Percentiles rank a stretch among this genome's conserved stretches.
Evolutionary conservation across 2,329 filamentous ascomycete species (phyloP).

Genomic region (Diaporthe velutina): DNA sequence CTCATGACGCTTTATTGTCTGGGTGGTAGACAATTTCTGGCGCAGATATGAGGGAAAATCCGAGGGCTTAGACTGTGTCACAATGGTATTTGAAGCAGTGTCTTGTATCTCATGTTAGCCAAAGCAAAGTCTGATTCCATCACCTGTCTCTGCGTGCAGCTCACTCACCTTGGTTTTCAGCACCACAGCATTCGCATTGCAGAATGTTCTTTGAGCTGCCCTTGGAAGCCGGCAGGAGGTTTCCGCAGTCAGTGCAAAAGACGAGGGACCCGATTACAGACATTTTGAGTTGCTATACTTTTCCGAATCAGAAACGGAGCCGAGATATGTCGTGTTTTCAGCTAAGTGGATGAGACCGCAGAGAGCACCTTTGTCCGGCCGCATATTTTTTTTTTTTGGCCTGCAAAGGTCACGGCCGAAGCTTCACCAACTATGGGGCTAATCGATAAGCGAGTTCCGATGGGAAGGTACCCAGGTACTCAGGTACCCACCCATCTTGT

Average conservation of each 20-base stretch:
- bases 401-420: constrained; percentile 24
- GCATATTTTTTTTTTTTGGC: constrained; percentile 33
- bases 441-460: constrained; percentile 28
- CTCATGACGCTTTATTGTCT: constrained; percentile 83
- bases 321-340: neutral
- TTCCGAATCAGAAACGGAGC: neutral
- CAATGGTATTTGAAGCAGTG: constrained; percentile 79
- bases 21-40: constrained; percentile 88
- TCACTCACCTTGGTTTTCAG: constrained; percentile 81
- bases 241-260: constrained; percentile 94
- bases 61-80: constrained; percentile 87
- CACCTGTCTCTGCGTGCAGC: neutral
- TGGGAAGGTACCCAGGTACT: neutral
- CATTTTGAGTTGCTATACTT: constrained; percentile 65
- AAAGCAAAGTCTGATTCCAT: neutral
- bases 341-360: constrained; percentile 8
- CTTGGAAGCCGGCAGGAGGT: constrained; percentile 84
- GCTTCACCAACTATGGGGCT: constrained; percentile 32
- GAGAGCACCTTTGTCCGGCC: neutral
- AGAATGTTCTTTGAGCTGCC: constrained; percentile 82
- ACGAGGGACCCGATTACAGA: constrained; percentile 90
- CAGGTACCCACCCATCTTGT: constrained; percentile 19
- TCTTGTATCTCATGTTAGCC: constrained; percentile 60
- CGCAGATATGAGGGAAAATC: constrained; percentile 93
- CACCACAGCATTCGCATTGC: constrained; percentile 87